Percentiles rank a stretch among this genome's conserved stretches.
These are phyloP conservation scores for Candida broadrunensis DNA, from an alignment of 805 yeast species.

Conservation along the genomic window DNA sequence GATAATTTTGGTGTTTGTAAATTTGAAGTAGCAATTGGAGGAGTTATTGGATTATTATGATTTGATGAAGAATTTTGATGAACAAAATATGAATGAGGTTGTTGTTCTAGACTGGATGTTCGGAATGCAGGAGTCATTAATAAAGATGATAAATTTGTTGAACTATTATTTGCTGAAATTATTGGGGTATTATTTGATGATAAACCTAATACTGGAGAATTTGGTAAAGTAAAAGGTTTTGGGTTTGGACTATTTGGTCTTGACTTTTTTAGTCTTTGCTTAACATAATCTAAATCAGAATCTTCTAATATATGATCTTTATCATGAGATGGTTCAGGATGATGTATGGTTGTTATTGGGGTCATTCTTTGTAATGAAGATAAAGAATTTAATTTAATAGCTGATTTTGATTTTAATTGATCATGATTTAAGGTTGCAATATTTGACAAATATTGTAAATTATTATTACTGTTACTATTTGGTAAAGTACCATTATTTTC, in stretches of 20 bases:
- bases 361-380: constrained; percentile 63
- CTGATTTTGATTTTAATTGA: constrained; percentile 8
- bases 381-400: constrained; percentile 28
- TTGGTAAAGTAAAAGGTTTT: constrained; percentile 38
- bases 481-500: constrained; percentile 2
- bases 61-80: background rate
- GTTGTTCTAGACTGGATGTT: constrained; percentile 3
- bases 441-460: constrained; percentile 23
- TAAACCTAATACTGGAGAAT: constrained; percentile 41
- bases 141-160: constrained; percentile 35
- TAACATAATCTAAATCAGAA: constrained; percentile 47
- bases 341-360: constrained; percentile 54
- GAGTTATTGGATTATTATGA: constrained; percentile 7
- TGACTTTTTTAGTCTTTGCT: constrained; percentile 42
- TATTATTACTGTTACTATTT: constrained; percentile 8
- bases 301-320: constrained; percentile 28
- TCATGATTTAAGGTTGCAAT: constrained; percentile 14
- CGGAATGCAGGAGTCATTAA: constrained; percentile 27
- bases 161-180: constrained; percentile 38
- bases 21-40: constrained; percentile 9
- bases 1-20: constrained; percentile 27
- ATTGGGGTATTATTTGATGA: constrained; percentile 39
- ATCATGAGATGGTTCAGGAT: constrained; percentile 10
- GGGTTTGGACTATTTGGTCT: constrained; percentile 49
- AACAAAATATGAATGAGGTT: constrained; percentile 9